Evolutionary conservation across 2,329 filamentous ascomycete species (phyloP).

Genomic region (Myriosclerotinia scirpicola): DNA sequence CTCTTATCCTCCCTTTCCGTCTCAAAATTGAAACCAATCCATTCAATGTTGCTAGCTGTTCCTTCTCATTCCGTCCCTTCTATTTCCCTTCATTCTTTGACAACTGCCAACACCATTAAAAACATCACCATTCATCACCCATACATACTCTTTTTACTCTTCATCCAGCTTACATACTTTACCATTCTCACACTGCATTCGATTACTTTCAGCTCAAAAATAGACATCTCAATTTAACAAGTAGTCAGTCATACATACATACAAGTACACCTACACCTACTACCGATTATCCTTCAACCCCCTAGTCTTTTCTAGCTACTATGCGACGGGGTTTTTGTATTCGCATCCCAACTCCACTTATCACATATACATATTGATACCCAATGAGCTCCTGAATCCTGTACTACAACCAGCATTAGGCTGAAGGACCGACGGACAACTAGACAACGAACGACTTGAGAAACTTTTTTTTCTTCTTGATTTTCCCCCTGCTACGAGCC

Average conservation of each 20-base stretch:
- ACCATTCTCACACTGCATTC: constrained; percentile 10
- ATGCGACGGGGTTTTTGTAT: constrained; percentile 13
- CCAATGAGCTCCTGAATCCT: constrained; percentile 19
- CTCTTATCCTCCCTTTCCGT: background rate
- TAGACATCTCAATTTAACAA: constrained; percentile 10
- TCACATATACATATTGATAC: constrained; percentile 24
- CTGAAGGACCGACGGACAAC: constrained; percentile 11
- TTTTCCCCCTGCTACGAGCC: constrained; percentile 2
- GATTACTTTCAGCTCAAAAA: constrained; percentile 2
- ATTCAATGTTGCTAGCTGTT: background rate
- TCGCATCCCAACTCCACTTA: constrained; percentile 22
- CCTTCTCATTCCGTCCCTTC: background rate
- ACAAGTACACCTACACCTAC: background rate
- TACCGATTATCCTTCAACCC: background rate
- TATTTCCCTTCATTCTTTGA: constrained; percentile 7
- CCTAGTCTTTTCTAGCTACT: constrained; percentile 4
- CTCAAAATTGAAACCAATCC: background rate
- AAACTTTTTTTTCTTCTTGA: constrained; percentile 8
- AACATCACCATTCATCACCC: constrained; percentile 14
- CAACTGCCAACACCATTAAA: background rate
- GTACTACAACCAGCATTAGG: constrained; percentile 16
- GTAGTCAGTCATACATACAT: constrained; percentile 15
- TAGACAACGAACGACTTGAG: constrained; percentile 10
- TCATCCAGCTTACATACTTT: constrained; percentile 1
- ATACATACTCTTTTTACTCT: constrained; percentile 6